Evolutionary conservation across 2,329 filamentous ascomycete species (phyloP), one percentile per base, ranked within the genome.

Genomic region (Aspergillus cejpii): DNA sequence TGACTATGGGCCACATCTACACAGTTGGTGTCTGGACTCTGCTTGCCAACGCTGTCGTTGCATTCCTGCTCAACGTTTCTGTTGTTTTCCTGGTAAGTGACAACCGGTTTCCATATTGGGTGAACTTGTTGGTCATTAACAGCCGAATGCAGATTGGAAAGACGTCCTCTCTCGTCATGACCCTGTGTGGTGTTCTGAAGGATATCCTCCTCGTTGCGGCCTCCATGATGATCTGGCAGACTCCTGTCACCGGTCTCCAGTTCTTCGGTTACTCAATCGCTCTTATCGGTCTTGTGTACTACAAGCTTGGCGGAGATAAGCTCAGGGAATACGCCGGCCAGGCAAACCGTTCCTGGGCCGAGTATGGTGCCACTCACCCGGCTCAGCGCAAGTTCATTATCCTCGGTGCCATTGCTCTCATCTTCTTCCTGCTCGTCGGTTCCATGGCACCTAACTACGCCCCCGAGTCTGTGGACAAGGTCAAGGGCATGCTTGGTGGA

Each of bases 91-190:
- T 94, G 68, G 86, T 91, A 78, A 61, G 83, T 72, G 31, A 50
- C 50, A 2, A 49, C 10, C 19, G 2, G 3, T 15, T n/a, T 2
- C 15, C 12, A n/a, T n/a, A 2, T 14, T 14, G 11, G 1, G 19
- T 7, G 15, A 24, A n/a, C n/a, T n/a, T n/a, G n/a, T n/a, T 11
- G 6, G 6, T 34, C 12, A 19, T 39, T 44, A 36, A 42, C 31
- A 24, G 11, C 14, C 21, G 3, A 5, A 10, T 47, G 36, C 58
- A 91, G 85, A 94, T 94, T 59, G 87, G 87, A 64, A 89, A 87
- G 70, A 94, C 87, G 6, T 94, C 87, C 1, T 85, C 85, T 45
- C 79, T 94, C 41, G 86, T 90, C 58, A 84, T 94, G 71, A 89
- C 87, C 26, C 79, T 94, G 19, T 89, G 83, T 47, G 87, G 88